Evolutionary conservation across 768 basidiomycete genomes (phyloP), one percentile per base, ranked within the genome.

Genomic region (Boletellus ananas): DNA sequence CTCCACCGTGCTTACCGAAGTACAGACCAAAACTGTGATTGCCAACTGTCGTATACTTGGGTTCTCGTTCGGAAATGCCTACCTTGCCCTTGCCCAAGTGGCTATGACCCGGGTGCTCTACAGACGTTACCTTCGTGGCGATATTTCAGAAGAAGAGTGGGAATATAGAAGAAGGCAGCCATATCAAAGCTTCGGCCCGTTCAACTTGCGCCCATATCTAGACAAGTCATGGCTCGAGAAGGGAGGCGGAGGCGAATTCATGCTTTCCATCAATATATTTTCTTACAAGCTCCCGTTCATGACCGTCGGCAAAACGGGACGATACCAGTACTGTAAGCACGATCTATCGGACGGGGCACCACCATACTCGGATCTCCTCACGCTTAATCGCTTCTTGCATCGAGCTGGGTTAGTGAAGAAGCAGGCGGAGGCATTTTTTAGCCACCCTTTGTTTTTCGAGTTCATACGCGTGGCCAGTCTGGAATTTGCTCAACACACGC

Each of bases 131-230:
- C 54, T 75, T 16, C 67, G 65, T 10, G 78, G 79, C 1, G 64
- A 76, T 11, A 75, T 82, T 38, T 58, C 61, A 16, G 57, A 70
- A 40, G 69, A 69, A 8, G 80, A 81, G 57, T 81, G 80, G 81
- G 68, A 73, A 36, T 73, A 70, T 43, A 64, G 79, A 27, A 72
- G 68, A 49, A 69, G 59, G 47, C 71, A 80, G 51, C 77, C 79
- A 3, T 77, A 76, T 70, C 65, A 70, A 35, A 74, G 68, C 14
- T 72, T 66, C 11, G 79, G 79, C 4, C 79, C 79, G 12, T 56
- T 78, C n/a, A 80, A 77, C 59, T 52, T 80, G 34, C 69, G 81
- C 3, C 74, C 76, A 8, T 74, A 72, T 54, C 70, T 80, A 18
- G 73, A 79, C 57, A 52, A 60, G 25, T 57, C 68, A 13, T 80